Evolutionary conservation across 805 yeast species (phyloP).

Genomic region (Candida insectalens): DNA sequence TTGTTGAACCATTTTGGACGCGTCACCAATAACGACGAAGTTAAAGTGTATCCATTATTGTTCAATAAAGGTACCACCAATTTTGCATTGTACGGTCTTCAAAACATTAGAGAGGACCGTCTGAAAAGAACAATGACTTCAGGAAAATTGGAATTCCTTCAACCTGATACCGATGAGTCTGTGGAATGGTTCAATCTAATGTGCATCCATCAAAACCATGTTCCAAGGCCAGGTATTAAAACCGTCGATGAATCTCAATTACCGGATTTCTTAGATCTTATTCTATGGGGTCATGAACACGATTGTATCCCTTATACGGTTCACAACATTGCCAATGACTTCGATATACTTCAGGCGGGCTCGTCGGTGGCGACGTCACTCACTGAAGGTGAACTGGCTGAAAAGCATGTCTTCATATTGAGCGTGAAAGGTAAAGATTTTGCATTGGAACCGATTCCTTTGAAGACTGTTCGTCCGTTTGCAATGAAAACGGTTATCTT

Average conservation of each 20-base stretch:
- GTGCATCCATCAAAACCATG: conserved; percentile 88
- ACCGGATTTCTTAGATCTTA: conserved; percentile 73
- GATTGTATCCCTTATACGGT: conserved; percentile 74
- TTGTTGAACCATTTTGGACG: conserved; percentile 85
- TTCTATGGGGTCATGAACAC: conserved; percentile 98
- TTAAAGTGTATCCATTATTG: conserved; percentile 65
- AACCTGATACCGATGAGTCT: conserved; percentile 43
- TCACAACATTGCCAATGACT: conserved; percentile 48
- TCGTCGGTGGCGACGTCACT: conserved; percentile 89
- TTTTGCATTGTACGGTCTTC: conserved; percentile 81
- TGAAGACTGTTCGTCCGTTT: conserved; percentile 77
- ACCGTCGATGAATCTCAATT: conserved; percentile 78
- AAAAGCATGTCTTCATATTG: conserved; percentile 66
- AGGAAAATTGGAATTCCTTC: conserved; percentile 67
- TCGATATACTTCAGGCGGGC: conserved; percentile 84
- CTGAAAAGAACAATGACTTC: conserved; percentile 73
- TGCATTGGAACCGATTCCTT: conserved; percentile 46
- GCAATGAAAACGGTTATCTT: conserved; percentile 58
- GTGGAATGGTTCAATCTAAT: conserved; percentile 77
- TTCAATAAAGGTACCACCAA: conserved; percentile 77
- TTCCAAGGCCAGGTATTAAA: conserved; percentile 68
- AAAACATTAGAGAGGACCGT: conserved; percentile 84
- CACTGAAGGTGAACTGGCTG: conserved; percentile 72
- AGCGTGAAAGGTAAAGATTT: conserved; percentile 50
- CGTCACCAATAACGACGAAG: conserved; percentile 63